Base-by-base conservation (phyloP, 306 rosid genomes). In the Trifolium repens region DNA sequence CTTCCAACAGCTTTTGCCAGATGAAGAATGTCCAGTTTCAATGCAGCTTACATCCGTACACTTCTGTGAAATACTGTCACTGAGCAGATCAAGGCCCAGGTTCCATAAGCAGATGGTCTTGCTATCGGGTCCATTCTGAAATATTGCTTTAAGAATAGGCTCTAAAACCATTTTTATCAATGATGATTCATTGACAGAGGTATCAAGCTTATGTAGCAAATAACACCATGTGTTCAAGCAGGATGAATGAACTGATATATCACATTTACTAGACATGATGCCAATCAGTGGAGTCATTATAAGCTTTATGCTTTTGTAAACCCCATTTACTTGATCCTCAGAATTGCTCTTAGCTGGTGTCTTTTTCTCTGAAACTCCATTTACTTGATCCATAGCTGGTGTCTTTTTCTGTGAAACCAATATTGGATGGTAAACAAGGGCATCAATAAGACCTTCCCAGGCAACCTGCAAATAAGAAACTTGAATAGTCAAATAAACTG, bases 371-470 rank as follows among this genome's bases (percentile, higher is more conserved):
- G 72, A 68, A 71, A 59, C 72, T 13, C 42, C 42, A 7, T 1
- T 39, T 39, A 39, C 42, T 7, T 39, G 42, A 39, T 39, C 86
- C 82, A 30, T 79, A 66, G 71, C 12, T 43, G 52, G 71, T 44
- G 79, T 69, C 81, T 52, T 80, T 76, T 72, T 80, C 66, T 78
- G 72, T 44, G 72, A 68, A 71, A 59, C 70, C n/a, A 82, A 67
- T 39, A 68, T 53, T 67, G 85, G 79, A 66, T 77, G 76, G 75
- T 72, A 82, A 88, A 89, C 79, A 63, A 93, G 94, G 30, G 98
- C 92, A 76, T 93, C 92, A 22, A 88, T 82, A 77, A 91, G 89
- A 72, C 96, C 92, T 87, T 89, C 91, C 97, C 98, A 93, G 37
- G 97, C 91, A 80, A 88, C 93, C 98, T 91, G 85, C 43, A 79